Conservation (phyloP, 2,329 filamentous ascomycete species). For the Penicillium sp. region DNA sequence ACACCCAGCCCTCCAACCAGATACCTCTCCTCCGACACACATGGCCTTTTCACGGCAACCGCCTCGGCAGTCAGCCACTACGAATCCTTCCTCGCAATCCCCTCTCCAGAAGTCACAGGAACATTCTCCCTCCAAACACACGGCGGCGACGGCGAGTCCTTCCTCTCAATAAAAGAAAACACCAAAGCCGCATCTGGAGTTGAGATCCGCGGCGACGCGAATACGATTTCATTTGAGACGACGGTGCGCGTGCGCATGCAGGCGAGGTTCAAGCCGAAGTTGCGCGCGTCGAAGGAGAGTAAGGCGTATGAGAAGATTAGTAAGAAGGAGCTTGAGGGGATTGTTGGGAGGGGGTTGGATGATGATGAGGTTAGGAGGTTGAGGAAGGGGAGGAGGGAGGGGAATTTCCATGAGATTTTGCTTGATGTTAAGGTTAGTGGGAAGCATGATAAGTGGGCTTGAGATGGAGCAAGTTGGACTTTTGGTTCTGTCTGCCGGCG, state of each 20-base stretch:
- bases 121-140: slow-evolving; percentile 72
- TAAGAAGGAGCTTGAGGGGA: slow-evolving; percentile 77
- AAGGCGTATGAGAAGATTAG: slow-evolving; percentile 84
- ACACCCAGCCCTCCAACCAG: slow-evolving; percentile 44
- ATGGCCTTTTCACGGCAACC: slow-evolving; percentile 72
- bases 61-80: slow-evolving; percentile 79
- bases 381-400: slow-evolving; percentile 79
- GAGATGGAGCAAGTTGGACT: slow-evolving; percentile 5
- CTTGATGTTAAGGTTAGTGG: slow-evolving; percentile 86
- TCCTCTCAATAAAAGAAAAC: slow-evolving; percentile 62
- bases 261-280: slow-evolving; percentile 82
- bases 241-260: slow-evolving; percentile 87
- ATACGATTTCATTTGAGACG: slow-evolving; percentile 65
- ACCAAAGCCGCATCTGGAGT: slow-evolving; percentile 50
- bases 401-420: slow-evolving; percentile 84
- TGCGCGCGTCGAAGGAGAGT: slow-evolving; percentile 77
- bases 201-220: slow-evolving; percentile 75
- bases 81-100: slow-evolving; percentile 74
- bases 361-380: slow-evolving; percentile 84
- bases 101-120: slow-evolving; percentile 62
- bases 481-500: not conserved
- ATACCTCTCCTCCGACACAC: slow-evolving; percentile 83
- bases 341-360: slow-evolving; percentile 71
- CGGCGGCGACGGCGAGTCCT: slow-evolving; percentile 61
- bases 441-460: slow-evolving; percentile 82